Base-by-base conservation (phyloP, 2,329 filamentous ascomycete species). In the Ambrosiella cleistominuta region DNA sequence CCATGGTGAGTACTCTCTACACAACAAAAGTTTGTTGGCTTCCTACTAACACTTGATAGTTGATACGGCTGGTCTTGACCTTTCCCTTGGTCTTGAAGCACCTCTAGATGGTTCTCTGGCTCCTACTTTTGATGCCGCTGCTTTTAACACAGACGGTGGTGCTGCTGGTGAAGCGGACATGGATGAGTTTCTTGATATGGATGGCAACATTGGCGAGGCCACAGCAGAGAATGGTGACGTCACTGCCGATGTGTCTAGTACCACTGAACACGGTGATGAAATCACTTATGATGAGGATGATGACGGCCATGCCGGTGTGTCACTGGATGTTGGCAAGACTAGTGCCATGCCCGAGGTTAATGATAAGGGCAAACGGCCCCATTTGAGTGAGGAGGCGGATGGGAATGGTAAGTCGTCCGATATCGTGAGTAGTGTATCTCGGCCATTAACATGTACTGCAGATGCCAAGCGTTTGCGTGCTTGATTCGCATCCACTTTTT, bases 281-380 rank as follows among this genome's bases (percentile, higher is more conserved):
- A 61, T 58, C 36, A 60, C 52, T 13, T 61, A 61, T 19, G 60
- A 61, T 42, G 60, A 61, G 39, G 60, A 61, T 38, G 59, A 60
- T 35, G 56, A 58, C 53, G 60, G 36, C 38, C 57, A 58, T n/a
- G 54, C 38, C 12, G 57, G 45, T 35, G 53, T 60, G 12, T 54
- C 54, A 5, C 58, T 58, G 7, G 59, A 60, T 37, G 53, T 58
- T 17, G 58, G 57, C 42, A 61, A 60, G 3, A 57, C 53, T 13
- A 60, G 59, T 13, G 56, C 56, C 1, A 19, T 60, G 2, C 54
- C 60, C 27, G 62, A 58, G 40, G 59, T 61, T 35, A 61, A 61
- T 12, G 60, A 61, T 15, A 47, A 56, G 45, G 57, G 60, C 40
- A 61, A 61, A 37, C 56, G 60, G 17, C 54, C 54, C 35, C 45